Conservation (phyloP, 257 asterid genomes). For the Leonotis leonurus region DNA sequence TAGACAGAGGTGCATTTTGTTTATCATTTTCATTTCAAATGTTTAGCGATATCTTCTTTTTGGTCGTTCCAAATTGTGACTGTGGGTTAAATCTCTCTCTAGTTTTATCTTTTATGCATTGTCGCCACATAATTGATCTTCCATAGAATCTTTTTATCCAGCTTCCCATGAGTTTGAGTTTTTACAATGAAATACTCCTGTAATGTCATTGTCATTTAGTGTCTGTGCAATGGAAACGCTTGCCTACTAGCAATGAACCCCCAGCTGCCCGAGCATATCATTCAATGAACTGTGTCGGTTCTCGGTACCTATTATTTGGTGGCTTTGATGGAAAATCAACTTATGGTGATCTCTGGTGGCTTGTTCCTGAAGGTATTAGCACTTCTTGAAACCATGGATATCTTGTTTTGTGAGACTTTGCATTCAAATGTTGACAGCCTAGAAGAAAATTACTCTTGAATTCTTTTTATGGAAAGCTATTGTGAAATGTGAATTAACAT, state of each 20-base stretch:
- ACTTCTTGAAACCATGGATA: neutral
- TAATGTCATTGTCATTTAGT: constrained; percentile 41
- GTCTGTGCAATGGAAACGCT: constrained; percentile 86
- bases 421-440: constrained; percentile 1
- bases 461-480: neutral
- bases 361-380: constrained; percentile 81
- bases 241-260: constrained; percentile 64
- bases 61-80: too few species aligned
- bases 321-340: constrained; percentile 96
- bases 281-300: constrained; percentile 73
- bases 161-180: neutral
- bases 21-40: constrained; percentile 8
- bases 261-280: constrained; percentile 98
- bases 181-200: neutral
- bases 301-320: constrained; percentile 77
- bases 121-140: neutral
- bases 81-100: too few species aligned
- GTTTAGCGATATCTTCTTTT: constrained; percentile 10
- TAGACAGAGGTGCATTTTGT: constrained; percentile 75
- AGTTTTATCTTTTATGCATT: neutral
- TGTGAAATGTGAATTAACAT: neutral
- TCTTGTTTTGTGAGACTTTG: neutral
- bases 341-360: constrained; percentile 98
- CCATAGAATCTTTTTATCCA: neutral
- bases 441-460: neutral